Evolutionary conservation across 768 basidiomycete genomes (phyloP), one percentile per base, ranked within the genome.

Genomic region (Ramaria rubella): DNA sequence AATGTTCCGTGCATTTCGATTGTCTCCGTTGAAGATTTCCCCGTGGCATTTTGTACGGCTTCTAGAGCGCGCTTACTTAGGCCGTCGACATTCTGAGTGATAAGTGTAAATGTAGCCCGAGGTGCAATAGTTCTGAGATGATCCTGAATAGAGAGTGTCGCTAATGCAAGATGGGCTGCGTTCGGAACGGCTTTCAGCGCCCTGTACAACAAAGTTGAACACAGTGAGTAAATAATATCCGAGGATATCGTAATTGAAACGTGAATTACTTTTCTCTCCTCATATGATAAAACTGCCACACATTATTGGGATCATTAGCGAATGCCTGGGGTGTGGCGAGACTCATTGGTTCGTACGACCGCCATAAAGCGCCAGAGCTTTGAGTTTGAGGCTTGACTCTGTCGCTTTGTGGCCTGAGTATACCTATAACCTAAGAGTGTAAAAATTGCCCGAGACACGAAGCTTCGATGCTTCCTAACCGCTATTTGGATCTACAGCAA

Each of bases 241-340:
- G 17, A 21, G 26, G n/a, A 46, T n/a, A 34, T 24, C 17, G 26
- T 21, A 43, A 26, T 24, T 15, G 29, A n/a, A 46, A 23, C n/a
- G n/a, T 12, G 1, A 43, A 58, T 23, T 54, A 80, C 81, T 63
- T 71, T 67, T 77, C 75, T 53, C 82, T 70, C n/a, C 83, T 70
- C 56, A 80, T 78, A 60, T 85, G 83, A 60, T 83, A 85, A 62
- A 85, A 85, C 60, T 85, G 80, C 83, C 82, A 83, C 2, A 80
- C 76, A 3, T 73, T 67, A 15, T 74, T 75, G 0, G 80, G 82
- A 52, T 79, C 70, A 21, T 68, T 59, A 1, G 59, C 45, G 65
- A 83, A 85, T 1, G 75, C 78, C 59, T 78, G 70, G 0, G 79
- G 81, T 12, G 79, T 80, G 4, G 81, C 81, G 8, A 83, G 72